Evolutionary conservation across 495 filamentous ascomycete genomes (phyloP).

Genomic region (Aspergillus haitiensis): DNA sequence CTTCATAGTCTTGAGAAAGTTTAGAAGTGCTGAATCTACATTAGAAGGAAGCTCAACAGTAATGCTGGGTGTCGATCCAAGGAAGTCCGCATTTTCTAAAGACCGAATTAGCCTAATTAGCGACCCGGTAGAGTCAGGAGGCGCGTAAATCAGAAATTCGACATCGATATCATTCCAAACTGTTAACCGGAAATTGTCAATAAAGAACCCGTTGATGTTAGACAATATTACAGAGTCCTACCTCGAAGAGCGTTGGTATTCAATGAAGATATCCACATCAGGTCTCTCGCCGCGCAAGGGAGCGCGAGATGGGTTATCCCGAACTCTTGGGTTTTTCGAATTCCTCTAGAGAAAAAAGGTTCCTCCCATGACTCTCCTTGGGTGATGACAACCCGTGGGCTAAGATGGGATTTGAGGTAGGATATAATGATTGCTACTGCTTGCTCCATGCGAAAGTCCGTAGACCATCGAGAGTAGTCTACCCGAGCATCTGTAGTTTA

Average conservation of each 20-base stretch:
- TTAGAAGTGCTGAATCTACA: slow-evolving; percentile 59
- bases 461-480: slow-evolving; percentile 48
- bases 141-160: slow-evolving; percentile 77
- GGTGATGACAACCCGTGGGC: slow-evolving; percentile 52
- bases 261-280: slow-evolving; percentile 75
- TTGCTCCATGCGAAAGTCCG: slow-evolving; percentile 51
- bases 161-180: slow-evolving; percentile 73
- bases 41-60: slow-evolving; percentile 76
- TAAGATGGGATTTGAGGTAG: slow-evolving; percentile 48
- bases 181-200: slow-evolving; percentile 26
- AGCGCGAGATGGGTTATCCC: slow-evolving; percentile 62
- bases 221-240: slow-evolving; percentile 30
- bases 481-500: slow-evolving; percentile 46
- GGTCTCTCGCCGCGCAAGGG: slow-evolving; percentile 57
- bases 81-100: slow-evolving; percentile 70
- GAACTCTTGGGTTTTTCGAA: slow-evolving; percentile 45
- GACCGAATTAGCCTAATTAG: slow-evolving; percentile 72
- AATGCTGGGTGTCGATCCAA: slow-evolving; percentile 63
- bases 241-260: slow-evolving; percentile 69
- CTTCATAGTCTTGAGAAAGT: slow-evolving; percentile 58
- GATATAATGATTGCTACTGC: slow-evolving; percentile 43
- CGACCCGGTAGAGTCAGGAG: slow-evolving; percentile 64
- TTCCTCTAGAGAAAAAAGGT: slow-evolving; percentile 53
- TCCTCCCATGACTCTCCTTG: slow-evolving; percentile 48
- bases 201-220: slow-evolving; percentile 8